A percentile compares a stretch with the other conserved stretches of the same genome.
These are phyloP conservation scores for Candida sonorensis DNA, from an alignment of 805 yeast genomes.

Conservation along the genomic window DNA sequence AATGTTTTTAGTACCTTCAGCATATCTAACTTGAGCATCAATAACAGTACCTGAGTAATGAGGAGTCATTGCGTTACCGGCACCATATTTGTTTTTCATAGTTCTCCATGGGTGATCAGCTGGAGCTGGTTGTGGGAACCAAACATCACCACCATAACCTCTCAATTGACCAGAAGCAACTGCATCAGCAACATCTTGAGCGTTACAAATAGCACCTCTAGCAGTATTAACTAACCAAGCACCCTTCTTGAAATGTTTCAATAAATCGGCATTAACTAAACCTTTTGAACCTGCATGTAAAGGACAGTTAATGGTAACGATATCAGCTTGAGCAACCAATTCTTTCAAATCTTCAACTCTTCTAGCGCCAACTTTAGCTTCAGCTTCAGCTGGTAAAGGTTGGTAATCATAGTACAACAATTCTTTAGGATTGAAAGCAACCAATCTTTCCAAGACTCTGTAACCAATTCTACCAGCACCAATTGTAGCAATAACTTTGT, in stretches of 20 bases:
- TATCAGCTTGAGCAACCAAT: conserved; percentile 58
- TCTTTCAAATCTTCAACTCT: conserved; percentile 57
- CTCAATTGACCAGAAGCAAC: conserved; percentile 58
- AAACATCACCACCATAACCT: conserved; percentile 84
- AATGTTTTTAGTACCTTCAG: conserved; percentile 61
- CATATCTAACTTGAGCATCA: conserved; percentile 73
- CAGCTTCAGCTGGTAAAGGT: conserved; percentile 53
- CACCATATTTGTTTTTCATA: conserved; percentile 58
- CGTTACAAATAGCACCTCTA: conserved; percentile 72
- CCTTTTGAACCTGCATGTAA: conserved; percentile 66
- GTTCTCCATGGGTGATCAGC: conserved; percentile 70
- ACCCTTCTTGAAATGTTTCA: conserved; percentile 66
- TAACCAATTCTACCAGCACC: conserved; percentile 81
- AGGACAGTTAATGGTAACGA: conserved; percentile 74
- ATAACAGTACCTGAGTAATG: conserved; percentile 75
- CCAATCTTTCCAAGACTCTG: conserved; percentile 63
- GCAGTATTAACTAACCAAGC: conserved; percentile 75
- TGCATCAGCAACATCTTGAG: conserved; percentile 71
- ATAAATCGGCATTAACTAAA: conserved; percentile 55
- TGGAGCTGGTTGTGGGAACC: conserved; percentile 84
- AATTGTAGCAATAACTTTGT: conserved; percentile 70
- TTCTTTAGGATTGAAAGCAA: conserved; percentile 70
- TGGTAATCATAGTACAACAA: conserved; percentile 73
- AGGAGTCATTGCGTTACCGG: conserved; percentile 82
- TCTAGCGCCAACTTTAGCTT: conserved; percentile 49